These are phyloP conservation scores for Mortierella sp. DNA, from an alignment of 371 early-diverging fungal species.

Conservation along the genomic window DNA sequence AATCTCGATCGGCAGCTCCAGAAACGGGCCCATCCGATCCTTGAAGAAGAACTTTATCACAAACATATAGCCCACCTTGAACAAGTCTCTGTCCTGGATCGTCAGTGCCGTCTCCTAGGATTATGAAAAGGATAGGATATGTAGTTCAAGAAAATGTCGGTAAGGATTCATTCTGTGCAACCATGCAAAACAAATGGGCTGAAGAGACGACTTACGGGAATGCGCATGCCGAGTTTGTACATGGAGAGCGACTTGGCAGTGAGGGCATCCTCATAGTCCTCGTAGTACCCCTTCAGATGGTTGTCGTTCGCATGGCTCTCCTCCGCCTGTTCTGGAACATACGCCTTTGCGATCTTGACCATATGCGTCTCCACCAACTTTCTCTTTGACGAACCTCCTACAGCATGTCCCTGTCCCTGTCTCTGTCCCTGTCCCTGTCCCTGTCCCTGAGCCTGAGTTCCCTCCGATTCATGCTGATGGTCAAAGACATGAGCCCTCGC, in stretches of 20 bases:
- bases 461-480: neutral
- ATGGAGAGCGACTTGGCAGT: slow-evolving; percentile 46
- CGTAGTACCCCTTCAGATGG: slow-evolving; percentile 53
- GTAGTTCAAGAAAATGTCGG: neutral
- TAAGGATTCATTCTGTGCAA: neutral
- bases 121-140: neutral
- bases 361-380: slow-evolving; percentile 41
- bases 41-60: slow-evolving; percentile 57
- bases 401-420: neutral
- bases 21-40: slow-evolving; percentile 45
- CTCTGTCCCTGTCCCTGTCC: neutral
- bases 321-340: slow-evolving; percentile 47
- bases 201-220: slow-evolving; percentile 31
- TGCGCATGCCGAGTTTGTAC: slow-evolving; percentile 50
- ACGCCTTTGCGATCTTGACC: slow-evolving; percentile 50
- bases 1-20: slow-evolving; percentile 53
- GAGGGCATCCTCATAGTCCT: slow-evolving; percentile 45
- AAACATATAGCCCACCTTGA: slow-evolving; percentile 50
- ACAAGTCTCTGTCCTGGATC: slow-evolving; percentile 35
- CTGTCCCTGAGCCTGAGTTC: neutral
- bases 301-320: slow-evolving; percentile 51
- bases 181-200: neutral
- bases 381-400: neutral
- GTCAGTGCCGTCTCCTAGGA: slow-evolving; percentile 45
- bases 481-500: slow-evolving; percentile 3